These are phyloP conservation scores for Phytophthora sansomeana DNA, from an alignment of 352 stramenopile species.

Conservation along the genomic window DNA sequence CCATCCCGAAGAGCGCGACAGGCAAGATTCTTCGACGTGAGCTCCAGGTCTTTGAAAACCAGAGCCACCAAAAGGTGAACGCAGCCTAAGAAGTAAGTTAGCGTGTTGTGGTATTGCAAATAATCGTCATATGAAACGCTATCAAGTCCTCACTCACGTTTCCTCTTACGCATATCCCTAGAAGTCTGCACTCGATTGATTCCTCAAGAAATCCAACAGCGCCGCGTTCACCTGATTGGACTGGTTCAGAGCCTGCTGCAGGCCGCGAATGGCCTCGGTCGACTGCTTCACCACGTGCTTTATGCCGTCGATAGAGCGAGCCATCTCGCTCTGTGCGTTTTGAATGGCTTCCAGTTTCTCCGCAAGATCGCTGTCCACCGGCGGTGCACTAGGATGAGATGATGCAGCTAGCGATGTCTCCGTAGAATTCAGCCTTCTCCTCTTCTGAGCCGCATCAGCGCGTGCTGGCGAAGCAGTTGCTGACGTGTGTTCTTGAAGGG, in stretches of 20 bases:
- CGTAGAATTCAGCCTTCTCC: constrained; percentile 11
- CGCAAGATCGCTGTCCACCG: constrained; percentile 3
- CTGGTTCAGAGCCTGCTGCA: constrained; percentile 33
- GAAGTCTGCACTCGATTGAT: constrained; percentile 14
- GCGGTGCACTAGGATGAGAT: not conserved
- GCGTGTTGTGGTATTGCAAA: constrained; percentile 11
- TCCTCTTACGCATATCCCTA: not conserved
- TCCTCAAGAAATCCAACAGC: constrained; percentile 33
- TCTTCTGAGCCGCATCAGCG: constrained; percentile 12
- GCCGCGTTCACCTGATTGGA: constrained; percentile 41
- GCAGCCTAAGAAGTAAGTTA: constrained; percentile 8
- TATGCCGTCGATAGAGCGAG: constrained; percentile 32
- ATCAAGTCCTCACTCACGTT: too few relatives aligned
- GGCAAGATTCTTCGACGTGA: constrained; percentile 93
- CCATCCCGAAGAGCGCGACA: constrained; percentile 88
- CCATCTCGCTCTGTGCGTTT: constrained; percentile 31
- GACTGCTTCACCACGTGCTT: constrained; percentile 39
- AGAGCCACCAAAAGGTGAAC: constrained; percentile 31
- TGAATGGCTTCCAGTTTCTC: constrained; percentile 30
- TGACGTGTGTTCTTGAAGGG: constrained; percentile 9
- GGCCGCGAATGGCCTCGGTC: constrained; percentile 30
- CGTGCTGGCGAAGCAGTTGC: not conserved
- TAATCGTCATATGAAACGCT: constrained; percentile 12
- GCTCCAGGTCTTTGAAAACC: constrained; percentile 61
- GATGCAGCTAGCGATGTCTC: not conserved